These are phyloP conservation scores for Kurtzmaniella fragi DNA, from an alignment of 805 yeast species.

Conservation along the genomic window DNA sequence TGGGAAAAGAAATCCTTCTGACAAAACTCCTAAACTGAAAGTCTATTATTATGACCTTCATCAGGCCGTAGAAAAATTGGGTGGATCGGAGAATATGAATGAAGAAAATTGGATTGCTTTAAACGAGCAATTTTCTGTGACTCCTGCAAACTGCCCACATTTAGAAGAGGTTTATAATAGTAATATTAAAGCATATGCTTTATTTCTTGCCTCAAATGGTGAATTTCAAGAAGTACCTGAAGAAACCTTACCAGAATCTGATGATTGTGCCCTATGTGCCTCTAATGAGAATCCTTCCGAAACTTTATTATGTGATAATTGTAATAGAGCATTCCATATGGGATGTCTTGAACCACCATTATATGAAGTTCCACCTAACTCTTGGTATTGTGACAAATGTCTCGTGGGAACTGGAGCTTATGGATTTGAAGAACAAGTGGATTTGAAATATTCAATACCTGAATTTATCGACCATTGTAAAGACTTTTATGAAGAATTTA, in stretches of 20 bases:
- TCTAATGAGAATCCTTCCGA: constrained; percentile 38
- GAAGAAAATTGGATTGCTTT: constrained; percentile 16
- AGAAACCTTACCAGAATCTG: constrained; percentile 8
- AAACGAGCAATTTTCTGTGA: constrained; percentile 19
- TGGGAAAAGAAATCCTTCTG: constrained; percentile 1
- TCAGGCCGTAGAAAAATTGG: constrained; percentile 24
- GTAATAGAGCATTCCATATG: constrained; percentile 65
- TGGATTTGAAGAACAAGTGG: constrained; percentile 70
- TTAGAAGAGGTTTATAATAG: constrained; percentile 20
- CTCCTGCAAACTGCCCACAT: constrained; percentile 7
- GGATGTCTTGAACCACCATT: constrained; percentile 61
- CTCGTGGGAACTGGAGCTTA: constrained; percentile 83
- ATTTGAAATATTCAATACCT: constrained; percentile 47
- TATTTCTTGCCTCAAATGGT: constrained; percentile 16
- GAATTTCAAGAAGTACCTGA: not conserved
- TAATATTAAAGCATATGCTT: constrained; percentile 27
- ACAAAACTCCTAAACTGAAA: not conserved
- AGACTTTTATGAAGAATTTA: constrained; percentile 43
- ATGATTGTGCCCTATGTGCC: constrained; percentile 46
- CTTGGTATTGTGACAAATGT: constrained; percentile 83
- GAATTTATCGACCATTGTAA: constrained; percentile 58
- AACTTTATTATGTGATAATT: constrained; percentile 66
- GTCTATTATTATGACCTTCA: constrained; percentile 37
- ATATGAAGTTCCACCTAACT: constrained; percentile 46
- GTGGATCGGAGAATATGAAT: constrained; percentile 14